These are phyloP conservation scores for Cryptosporidium canis DNA, from an alignment of 169 alveolate genomes.

Conservation along the genomic window DNA sequence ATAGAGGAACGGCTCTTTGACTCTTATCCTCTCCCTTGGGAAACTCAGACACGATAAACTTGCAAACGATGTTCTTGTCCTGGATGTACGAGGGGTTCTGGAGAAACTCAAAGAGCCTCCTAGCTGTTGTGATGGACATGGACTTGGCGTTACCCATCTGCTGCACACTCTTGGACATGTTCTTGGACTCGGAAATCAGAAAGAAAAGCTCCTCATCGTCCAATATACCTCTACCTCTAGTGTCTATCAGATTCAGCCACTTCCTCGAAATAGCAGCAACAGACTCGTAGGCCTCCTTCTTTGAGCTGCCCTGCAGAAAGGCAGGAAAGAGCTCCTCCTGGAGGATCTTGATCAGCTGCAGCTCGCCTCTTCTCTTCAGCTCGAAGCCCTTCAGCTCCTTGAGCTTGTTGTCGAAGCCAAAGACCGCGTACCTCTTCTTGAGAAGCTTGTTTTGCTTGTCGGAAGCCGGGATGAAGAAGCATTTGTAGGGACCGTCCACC, in stretches of 20 bases:
- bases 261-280: slow-evolving; percentile 93
- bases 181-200: slow-evolving; percentile 90
- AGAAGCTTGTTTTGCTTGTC: slow-evolving; percentile 94
- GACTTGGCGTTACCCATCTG: slow-evolving; percentile 94
- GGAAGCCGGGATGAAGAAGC: slow-evolving; percentile 97
- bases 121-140: slow-evolving; percentile 94
- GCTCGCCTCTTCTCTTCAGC: slow-evolving; percentile 98
- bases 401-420: slow-evolving; percentile 90
- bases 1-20: slow-evolving; percentile 96
- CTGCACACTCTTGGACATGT: slow-evolving; percentile 87
- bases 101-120: slow-evolving; percentile 91
- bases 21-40: slow-evolving; percentile 94
- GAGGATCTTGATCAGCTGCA: slow-evolving; percentile 94
- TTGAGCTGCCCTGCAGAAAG: slow-evolving; percentile 91
- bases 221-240: slow-evolving; percentile 88
- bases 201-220: slow-evolving; percentile 93
- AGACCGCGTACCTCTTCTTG: slow-evolving; percentile 96
- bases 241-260: slow-evolving; percentile 91
- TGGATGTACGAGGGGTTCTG: slow-evolving; percentile 85
- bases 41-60: slow-evolving; percentile 90
- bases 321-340: slow-evolving; percentile 96
- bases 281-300: slow-evolving; percentile 93
- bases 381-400: slow-evolving; percentile 96
- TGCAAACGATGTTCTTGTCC: slow-evolving; percentile 86
- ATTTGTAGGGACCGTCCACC: slow-evolving; percentile 99